Evolutionary conservation across 345 rosid genomes (phyloP), one percentile per base, ranked within the genome.

Genomic region (Eucalyptus sideroxylon): DNA sequence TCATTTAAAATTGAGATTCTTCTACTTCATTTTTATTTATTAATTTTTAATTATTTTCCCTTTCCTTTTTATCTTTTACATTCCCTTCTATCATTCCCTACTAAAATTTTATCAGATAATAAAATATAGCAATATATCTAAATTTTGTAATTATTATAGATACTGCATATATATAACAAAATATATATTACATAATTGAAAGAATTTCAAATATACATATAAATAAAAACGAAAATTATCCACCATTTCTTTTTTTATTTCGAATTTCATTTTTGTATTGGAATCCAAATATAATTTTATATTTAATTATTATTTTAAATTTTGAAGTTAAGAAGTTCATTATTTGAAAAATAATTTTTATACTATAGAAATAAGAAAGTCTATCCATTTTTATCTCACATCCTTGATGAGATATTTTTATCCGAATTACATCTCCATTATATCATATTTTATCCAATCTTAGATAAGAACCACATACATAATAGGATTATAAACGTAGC

Each of bases 181-280:
- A 56, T 24, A 23, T 56, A 56, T 56, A 23, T 9, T 56, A 1
- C 27, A 56, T 23, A 56, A 56, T 56, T 9, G 27, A 9, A 56
- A 56, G 60, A 56, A 56, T 0, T 56, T 56, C 24, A 24, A 24
- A 24, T 56, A 56, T 23, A 53, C 4, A 19, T 53, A 56, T 56
- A 24, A 56, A 56, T 56, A 56, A 24, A 24, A 56, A 56, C 0
- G 27, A 56, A 56, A 56, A 56, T 24, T 56, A 0, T 56, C 6
- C 62, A 24, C 0, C 30, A 24, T 56, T 56, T 24, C 62, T 56
- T 56, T 56, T 56, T 12, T 56, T 56, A 4, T 24, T 56, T 56
- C 6, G 1, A 56, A 56, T 56, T 56, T 24, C 27, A 0, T 56
- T 56, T 56, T 24, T 56, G 0, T 56, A 0, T 56, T 9, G 0